Evolutionary conservation across 1,284 basidiomycete species (phyloP).

Genomic region (Taiwanofungus camphoratus): DNA sequence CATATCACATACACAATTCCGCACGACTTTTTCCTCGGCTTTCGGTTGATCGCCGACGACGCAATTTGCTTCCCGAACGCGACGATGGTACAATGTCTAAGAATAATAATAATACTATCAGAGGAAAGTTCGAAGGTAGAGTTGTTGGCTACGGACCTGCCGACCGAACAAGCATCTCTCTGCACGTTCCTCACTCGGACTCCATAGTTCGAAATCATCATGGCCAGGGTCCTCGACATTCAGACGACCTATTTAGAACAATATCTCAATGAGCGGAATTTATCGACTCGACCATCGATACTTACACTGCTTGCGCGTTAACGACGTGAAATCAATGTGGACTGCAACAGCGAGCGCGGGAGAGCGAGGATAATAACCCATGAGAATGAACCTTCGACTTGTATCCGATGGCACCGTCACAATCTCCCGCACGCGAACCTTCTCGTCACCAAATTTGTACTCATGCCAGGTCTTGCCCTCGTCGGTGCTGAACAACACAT

Average conservation of each 20-base stretch:
- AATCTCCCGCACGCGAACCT: slow-evolving; percentile 72
- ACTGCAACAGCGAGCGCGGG: slow-evolving; percentile 60
- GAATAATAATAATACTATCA: slow-evolving; percentile 2
- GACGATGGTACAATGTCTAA: slow-evolving; percentile 84
- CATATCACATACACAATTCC: slow-evolving; percentile 67
- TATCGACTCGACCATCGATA: slow-evolving; percentile 12
- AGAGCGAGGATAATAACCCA: slow-evolving; percentile 59
- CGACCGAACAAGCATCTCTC: slow-evolving; percentile 84
- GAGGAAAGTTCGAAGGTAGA: neutral
- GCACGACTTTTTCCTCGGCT: slow-evolving; percentile 47
- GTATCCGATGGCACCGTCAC: slow-evolving; percentile 90
- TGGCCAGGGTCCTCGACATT: slow-evolving; percentile 64
- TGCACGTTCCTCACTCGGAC: slow-evolving; percentile 76
- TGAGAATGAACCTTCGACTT: slow-evolving; percentile 84
- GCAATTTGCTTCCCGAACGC: slow-evolving; percentile 76
- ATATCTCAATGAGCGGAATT: slow-evolving; percentile 9
- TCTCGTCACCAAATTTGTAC: slow-evolving; percentile 76
- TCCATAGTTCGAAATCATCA: slow-evolving; percentile 96
- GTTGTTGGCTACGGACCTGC: slow-evolving; percentile 43
- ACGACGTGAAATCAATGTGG: slow-evolving; percentile 84
- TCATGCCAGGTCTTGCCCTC: slow-evolving; percentile 87
- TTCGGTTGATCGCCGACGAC: slow-evolving; percentile 70
- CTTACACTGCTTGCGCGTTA: slow-evolving; percentile 75
- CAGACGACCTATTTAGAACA: slow-evolving; percentile 50
- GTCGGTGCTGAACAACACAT: slow-evolving; percentile 84